phyloP scores from a whole-genome alignment of 176 grass and related monocot genomes.

The Ampelocalamus luodianensis region DNA sequence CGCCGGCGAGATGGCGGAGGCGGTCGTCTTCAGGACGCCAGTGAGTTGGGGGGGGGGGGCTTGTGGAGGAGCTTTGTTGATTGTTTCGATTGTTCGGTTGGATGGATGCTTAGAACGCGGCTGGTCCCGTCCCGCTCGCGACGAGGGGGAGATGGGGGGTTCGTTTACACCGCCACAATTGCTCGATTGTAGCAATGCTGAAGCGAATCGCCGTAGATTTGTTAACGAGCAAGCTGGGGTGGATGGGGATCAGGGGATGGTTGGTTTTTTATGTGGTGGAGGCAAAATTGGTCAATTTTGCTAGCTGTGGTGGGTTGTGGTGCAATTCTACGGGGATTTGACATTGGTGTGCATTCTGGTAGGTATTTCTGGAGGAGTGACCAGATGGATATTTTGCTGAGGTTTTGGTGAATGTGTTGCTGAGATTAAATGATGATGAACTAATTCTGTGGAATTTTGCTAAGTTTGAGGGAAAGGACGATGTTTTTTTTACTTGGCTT shows the following conservation, averaged over 20 bases:
- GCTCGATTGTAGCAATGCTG: conserved; percentile 27
- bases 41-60: conserved; percentile 48
- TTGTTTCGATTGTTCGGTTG: conserved; percentile 36
- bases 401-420: conserved; percentile 1
- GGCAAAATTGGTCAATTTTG: conserved; percentile 20
- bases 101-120: conserved; percentile 23
- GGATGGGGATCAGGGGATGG: conserved; percentile 5
- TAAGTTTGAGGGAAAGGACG: background rate
- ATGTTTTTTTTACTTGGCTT: background rate
- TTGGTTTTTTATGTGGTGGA: background rate
- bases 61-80: conserved; percentile 30
- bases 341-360: background rate
- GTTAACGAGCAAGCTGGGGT: background rate
- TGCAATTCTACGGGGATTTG: background rate
- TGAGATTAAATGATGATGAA: conserved; percentile 13
- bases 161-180: background rate
- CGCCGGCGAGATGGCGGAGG: conserved; percentile 44
- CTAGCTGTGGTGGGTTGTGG: background rate
- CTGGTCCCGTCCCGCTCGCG: background rate
- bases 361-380: background rate
- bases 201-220: conserved; percentile 9
- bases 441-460: background rate
- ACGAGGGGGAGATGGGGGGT: background rate
- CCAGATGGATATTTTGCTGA: background rate
- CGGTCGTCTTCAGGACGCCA: conserved; percentile 58